These are phyloP conservation scores for Fusarium denticulatum DNA, from an alignment of 2,329 filamentous ascomycete genomes.

Conservation along the genomic window DNA sequence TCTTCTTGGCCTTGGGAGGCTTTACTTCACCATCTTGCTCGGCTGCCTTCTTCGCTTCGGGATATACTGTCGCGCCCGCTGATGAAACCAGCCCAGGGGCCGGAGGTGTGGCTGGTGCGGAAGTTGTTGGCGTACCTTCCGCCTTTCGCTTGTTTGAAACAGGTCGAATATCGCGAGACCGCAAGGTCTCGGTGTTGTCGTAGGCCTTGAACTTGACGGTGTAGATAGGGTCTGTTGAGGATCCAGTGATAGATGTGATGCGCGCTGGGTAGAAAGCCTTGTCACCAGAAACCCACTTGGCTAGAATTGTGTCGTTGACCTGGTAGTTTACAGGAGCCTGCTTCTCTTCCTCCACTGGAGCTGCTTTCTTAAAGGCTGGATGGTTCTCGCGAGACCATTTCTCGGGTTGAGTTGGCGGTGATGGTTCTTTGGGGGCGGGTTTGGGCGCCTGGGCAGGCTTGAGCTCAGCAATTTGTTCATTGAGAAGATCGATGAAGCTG, in stretches of 20 bases:
- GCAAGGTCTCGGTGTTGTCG: slow-evolving; percentile 82
- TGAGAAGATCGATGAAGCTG: slow-evolving; percentile 80
- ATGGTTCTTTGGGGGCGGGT: slow-evolving; percentile 55
- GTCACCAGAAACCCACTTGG: slow-evolving; percentile 91
- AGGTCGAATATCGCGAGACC: slow-evolving; percentile 84
- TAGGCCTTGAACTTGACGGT: slow-evolving; percentile 96
- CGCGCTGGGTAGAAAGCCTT: slow-evolving; percentile 90
- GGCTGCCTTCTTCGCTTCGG: slow-evolving; percentile 69
- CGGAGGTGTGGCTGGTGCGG: slow-evolving; percentile 51
- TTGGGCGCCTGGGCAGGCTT: slow-evolving; percentile 63
- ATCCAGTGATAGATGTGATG: slow-evolving; percentile 94
- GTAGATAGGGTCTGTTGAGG: slow-evolving; percentile 89
- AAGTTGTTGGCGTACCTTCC: slow-evolving; percentile 72
- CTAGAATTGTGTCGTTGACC: slow-evolving; percentile 89
- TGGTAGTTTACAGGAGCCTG: slow-evolving; percentile 69
- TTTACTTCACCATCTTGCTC: slow-evolving; percentile 75
- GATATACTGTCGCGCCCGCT: slow-evolving; percentile 66
- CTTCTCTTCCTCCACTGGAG: slow-evolving; percentile 61
- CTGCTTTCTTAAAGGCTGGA: slow-evolving; percentile 73
- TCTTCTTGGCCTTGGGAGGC: slow-evolving; percentile 84
- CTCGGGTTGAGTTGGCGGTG: slow-evolving; percentile 66
- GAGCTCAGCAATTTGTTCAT: slow-evolving; percentile 83
- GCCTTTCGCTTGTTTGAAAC: slow-evolving; percentile 86
- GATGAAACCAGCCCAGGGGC: slow-evolving; percentile 60
- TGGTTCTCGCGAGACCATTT: slow-evolving; percentile 87